Conservation (phyloP, 352 stramenopile genomes). For the Phytopythium kandeliae region DNA sequence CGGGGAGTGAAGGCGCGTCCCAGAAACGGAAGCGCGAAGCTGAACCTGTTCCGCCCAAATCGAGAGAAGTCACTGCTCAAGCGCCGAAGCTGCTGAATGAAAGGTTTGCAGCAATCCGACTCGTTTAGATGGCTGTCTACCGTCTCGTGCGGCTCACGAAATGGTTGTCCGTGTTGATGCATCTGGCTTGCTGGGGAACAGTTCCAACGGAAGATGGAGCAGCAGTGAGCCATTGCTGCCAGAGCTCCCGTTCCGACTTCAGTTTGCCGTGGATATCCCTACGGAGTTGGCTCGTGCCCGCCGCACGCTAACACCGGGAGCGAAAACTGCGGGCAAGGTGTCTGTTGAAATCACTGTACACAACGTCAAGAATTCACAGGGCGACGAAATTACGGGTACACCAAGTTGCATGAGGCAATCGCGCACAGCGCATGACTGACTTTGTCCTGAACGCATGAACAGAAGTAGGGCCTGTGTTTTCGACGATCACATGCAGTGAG, state of each 20-base stretch:
- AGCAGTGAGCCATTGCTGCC: slow-evolving; percentile 40
- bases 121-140: background rate
- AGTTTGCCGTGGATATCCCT: slow-evolving; percentile 65
- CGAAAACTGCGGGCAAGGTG: slow-evolving; percentile 10
- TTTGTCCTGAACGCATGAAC: background rate
- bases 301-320: background rate
- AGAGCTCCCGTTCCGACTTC: slow-evolving; percentile 45
- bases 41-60: slow-evolving; percentile 25
- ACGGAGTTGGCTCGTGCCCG: slow-evolving; percentile 4
- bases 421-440: background rate
- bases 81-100: slow-evolving; percentile 46
- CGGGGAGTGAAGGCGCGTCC: slow-evolving; percentile 16
- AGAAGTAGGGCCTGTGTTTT: slow-evolving; percentile 66
- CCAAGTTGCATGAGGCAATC: slow-evolving; percentile 1
- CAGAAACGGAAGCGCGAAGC: slow-evolving; percentile 68
- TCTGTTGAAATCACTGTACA: slow-evolving; percentile 61
- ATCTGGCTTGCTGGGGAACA: background rate
- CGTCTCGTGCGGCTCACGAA: background rate
- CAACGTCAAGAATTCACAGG: slow-evolving; percentile 42
- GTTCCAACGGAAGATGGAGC: background rate
- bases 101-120: slow-evolving; percentile 18
- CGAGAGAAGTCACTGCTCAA: slow-evolving; percentile 51
- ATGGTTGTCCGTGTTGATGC: background rate
- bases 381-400: slow-evolving; percentile 45
- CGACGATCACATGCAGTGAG: slow-evolving; percentile 61